A percentile compares a stretch with the other conserved stretches of the same genome.
These are phyloP conservation scores for Colletotrichum lupini DNA, from an alignment of 2,329 filamentous ascomycete genomes.

Conservation along the genomic window DNA sequence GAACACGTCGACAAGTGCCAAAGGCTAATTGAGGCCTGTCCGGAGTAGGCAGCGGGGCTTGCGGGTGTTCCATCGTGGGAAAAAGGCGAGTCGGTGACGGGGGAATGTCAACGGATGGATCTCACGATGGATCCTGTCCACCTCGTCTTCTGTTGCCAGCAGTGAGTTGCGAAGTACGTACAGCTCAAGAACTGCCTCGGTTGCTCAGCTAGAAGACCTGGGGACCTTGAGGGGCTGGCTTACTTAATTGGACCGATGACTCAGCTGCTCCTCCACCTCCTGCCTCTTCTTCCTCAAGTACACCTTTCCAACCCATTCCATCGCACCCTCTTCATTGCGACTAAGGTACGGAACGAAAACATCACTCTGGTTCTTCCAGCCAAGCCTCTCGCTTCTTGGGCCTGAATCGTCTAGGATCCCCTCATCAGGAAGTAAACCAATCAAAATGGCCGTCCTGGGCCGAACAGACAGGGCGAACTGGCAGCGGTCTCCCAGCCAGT, in stretches of 20 bases:
- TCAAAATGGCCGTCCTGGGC: background rate
- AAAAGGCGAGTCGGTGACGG: conserved; percentile 10
- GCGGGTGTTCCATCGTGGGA: background rate
- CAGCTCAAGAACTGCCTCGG: no score
- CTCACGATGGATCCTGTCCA: background rate
- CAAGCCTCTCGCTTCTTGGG: background rate
- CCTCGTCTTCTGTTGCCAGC: background rate
- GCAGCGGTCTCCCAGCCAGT: conserved; percentile 28
- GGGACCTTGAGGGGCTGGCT: background rate
- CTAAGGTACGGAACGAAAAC: background rate
- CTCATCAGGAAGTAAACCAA: no score
- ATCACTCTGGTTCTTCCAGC: background rate
- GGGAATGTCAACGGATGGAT: background rate
- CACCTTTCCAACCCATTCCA: no score
- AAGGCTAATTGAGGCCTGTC: conserved; percentile 6
- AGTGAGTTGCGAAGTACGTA: no score
- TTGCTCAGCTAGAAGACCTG: background rate
- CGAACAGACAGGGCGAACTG: conserved; percentile 18
- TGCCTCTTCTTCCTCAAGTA: background rate
- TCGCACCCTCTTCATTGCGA: background rate
- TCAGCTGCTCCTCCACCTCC: background rate
- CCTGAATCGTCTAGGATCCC: background rate
- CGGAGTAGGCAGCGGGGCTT: conserved; percentile 7
- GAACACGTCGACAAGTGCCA: conserved; percentile 4
- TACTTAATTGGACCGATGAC: background rate